Conservation (phyloP, 225 moss, liverwort and hornwort genomes). For the Physcomitrium patens region DNA sequence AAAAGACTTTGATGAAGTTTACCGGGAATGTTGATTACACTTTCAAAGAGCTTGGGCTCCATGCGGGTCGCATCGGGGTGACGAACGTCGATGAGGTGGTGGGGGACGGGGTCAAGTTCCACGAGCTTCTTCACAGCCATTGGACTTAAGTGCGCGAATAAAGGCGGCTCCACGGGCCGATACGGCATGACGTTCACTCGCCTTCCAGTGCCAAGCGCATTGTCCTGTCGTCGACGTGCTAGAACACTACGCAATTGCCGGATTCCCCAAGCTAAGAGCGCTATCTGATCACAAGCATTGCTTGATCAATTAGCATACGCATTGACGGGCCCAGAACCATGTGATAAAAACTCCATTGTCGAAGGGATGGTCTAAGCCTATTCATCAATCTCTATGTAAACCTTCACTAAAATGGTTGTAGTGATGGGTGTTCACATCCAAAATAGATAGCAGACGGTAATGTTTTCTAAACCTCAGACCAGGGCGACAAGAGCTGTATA, state of each 20-base stretch:
- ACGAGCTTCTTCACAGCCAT: slow-evolving; percentile 73
- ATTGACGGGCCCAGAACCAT: not conserved
- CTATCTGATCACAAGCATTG: not conserved
- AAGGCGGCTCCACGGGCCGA: slow-evolving; percentile 68
- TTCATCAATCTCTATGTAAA: not conserved
- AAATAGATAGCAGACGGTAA: not conserved
- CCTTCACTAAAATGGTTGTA: not conserved
- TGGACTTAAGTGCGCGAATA: slow-evolving; percentile 69
- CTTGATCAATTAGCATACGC: too few relatives aligned
- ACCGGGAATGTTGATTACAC: slow-evolving; percentile 71
- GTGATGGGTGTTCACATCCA: not conserved
- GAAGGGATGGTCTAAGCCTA: not conserved
- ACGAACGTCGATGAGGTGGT: slow-evolving; percentile 84
- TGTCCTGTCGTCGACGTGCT: not conserved
- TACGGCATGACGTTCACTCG: slow-evolving; percentile 50
- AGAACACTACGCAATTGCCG: not conserved
- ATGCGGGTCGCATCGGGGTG: slow-evolving; percentile 46
- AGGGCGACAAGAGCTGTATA: not conserved
- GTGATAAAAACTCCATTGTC: not conserved
- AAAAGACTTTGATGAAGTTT: not conserved
- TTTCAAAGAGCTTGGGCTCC: slow-evolving; percentile 61
- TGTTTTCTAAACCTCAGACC: not conserved
- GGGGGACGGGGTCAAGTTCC: slow-evolving; percentile 67
- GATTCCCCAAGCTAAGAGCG: not conserved
- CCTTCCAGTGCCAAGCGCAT: slow-evolving; percentile 29